These are phyloP conservation scores for Bertia moriformis DNA, from an alignment of 2,329 filamentous ascomycete species.

Conservation along the genomic window DNA sequence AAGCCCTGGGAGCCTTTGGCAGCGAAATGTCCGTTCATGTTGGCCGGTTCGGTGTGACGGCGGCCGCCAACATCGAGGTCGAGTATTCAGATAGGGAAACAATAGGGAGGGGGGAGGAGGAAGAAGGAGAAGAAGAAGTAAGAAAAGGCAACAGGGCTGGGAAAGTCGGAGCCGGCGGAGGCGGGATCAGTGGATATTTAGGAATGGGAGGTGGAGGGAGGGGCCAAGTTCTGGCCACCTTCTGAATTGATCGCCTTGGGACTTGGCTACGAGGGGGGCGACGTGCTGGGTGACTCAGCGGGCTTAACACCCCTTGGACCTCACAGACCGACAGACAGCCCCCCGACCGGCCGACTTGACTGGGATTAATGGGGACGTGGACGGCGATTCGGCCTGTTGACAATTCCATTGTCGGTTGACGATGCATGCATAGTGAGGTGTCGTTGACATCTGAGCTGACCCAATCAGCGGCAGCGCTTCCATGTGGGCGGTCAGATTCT, in stretches of 20 bases:
- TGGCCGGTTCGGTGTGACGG: too few species aligned
- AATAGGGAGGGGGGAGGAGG: neutral
- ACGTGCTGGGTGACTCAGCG: neutral
- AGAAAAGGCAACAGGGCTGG: neutral
- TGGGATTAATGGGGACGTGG: too few species aligned
- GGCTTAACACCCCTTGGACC: neutral
- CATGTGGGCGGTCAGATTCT: too few species aligned
- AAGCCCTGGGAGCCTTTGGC: conserved; percentile 60
- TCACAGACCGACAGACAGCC: too few species aligned
- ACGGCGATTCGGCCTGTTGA: too few species aligned
- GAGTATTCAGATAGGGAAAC: neutral
- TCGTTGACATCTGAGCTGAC: neutral
- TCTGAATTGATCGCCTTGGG: too few species aligned
- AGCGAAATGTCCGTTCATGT: conserved; percentile 74
- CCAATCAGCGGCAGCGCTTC: too few species aligned
- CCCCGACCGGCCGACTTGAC: too few species aligned
- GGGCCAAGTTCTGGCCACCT: too few species aligned
- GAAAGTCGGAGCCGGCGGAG: neutral
- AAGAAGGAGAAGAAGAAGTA: neutral
- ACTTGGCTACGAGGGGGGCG: neutral
- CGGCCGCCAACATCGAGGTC: neutral
- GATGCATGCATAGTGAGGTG: neutral
- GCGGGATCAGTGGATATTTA: neutral
- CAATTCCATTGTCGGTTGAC: too few species aligned
- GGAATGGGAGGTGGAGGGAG: neutral